Conservation (phyloP, 106 monocot species). For the Triglochin maritima region DNA sequence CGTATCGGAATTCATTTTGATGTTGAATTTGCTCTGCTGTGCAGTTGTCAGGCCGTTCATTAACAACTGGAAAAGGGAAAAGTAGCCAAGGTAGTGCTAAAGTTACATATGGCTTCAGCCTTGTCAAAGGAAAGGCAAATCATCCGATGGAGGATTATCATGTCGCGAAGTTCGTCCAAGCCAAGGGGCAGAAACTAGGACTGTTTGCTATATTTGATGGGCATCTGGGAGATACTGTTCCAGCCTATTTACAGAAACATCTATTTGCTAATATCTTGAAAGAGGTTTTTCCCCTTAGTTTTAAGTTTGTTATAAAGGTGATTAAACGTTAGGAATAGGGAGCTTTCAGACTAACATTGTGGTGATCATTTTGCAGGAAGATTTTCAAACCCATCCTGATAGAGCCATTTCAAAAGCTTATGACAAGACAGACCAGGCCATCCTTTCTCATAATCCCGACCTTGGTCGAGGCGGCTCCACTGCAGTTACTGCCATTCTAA, state of each 20-base stretch:
- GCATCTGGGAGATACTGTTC: constrained; percentile 24
- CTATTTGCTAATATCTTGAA: constrained; percentile 23
- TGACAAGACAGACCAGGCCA: constrained; percentile 29
- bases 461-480: constrained; percentile 31
- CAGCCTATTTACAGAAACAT: constrained; percentile 24
- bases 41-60: not conserved
- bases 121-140: constrained; percentile 22
- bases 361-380: constrained; percentile 11
- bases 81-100: constrained; percentile 11
- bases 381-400: constrained; percentile 20
- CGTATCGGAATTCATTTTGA: no score
- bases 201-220: constrained; percentile 30
- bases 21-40: not conserved
- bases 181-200: constrained; percentile 15
- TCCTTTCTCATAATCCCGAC: constrained; percentile 31
- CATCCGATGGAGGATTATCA: constrained; percentile 33
- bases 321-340: no score
- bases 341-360: not conserved
- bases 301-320: not conserved
- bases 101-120: constrained; percentile 23
- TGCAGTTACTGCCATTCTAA: constrained; percentile 32
- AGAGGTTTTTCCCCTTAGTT: constrained; percentile 13
- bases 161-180: constrained; percentile 17
- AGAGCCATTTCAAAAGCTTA: constrained; percentile 31
- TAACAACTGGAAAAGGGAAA: constrained; percentile 18